Base-by-base conservation (phyloP, 73 alveolate species). In the Paramecium octaurelia region DNA sequence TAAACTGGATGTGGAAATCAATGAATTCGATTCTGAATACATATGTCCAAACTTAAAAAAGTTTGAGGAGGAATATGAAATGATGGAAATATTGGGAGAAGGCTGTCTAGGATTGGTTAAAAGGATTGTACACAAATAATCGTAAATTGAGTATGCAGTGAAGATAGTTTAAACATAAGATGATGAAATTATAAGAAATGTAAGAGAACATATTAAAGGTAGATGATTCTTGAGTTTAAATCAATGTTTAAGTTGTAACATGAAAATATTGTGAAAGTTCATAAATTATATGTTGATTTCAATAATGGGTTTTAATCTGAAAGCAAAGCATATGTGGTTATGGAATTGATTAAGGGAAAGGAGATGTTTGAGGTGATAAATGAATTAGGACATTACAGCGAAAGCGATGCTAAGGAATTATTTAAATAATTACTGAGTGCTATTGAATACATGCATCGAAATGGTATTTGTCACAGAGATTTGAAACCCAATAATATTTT, bases 351-450 rank as follows among this genome's bases (percentile, higher is more conserved):
- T 31, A 75, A 92, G 35, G 95, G 92, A 35, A 60, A 85, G 44
- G 95, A 92, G 14, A 58, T 92, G 93, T 92, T 92, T 54, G 95
- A 92, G 34, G 87, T 40, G 21, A 92, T 92, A 34, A 60, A 71
- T 57, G 92, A 92, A 50, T 68, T 92, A 57, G 93, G 93, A 10
- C 80, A 85, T 40, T 92, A 84, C 34, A 34, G 89, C n/a, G 95
- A 92, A 70, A 48, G 64, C 3, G 93, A 75, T 58, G 93, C 93
- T 4, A 60, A 71, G 24, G 84, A 86, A 24, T 23, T 87, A 14
- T 87, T 87, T 57, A 64, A 68, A 46, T 34, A 87, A 31, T 64
- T 87, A 42, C 46, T 64, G 20, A 64, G 80, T 59, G 83, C 93
- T 2, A 87, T 87, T 36, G 93, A 73, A 40, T 87, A 87, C 42